These are phyloP conservation scores for Venturia carpophila DNA, from an alignment of 2,329 filamentous ascomycete species.

Conservation along the genomic window DNA sequence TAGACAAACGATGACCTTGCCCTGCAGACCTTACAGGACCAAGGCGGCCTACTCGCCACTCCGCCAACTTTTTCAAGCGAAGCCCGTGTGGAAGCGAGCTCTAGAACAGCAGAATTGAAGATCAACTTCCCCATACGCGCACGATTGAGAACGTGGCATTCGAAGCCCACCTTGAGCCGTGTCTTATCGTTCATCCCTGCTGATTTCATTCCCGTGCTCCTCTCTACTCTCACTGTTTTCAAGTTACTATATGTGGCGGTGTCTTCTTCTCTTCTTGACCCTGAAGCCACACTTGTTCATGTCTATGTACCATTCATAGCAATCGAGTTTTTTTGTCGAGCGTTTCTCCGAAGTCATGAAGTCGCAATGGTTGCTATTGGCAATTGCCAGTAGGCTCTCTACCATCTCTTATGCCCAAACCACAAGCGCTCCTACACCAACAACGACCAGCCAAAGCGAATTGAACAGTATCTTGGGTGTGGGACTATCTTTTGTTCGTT, in stretches of 20 bases:
- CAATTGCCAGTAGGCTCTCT: neutral
- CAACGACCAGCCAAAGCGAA: neutral
- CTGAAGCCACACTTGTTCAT: neutral
- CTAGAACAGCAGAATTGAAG: neutral
- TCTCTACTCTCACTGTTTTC: neutral
- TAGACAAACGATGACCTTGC: neutral
- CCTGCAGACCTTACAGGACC: neutral
- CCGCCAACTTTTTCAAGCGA: neutral
- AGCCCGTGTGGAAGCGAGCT: neutral
- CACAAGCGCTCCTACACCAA: neutral
- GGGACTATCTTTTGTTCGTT: neutral
- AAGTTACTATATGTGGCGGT: neutral
- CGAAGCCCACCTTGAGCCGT: neutral
- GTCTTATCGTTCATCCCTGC: neutral
- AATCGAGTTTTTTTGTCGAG: neutral
- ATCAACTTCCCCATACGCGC: neutral
- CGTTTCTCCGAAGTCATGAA: neutral
- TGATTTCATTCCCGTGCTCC: neutral
- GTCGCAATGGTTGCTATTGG: neutral
- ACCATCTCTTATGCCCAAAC: neutral
- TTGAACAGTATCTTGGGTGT: slow-evolving; percentile 2
- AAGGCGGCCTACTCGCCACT: neutral
- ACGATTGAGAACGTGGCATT: neutral
- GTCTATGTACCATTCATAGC: neutral
- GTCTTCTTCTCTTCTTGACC: neutral